Evolutionary conservation across 2,329 filamentous ascomycete genomes (phyloP), one percentile per base, ranked within the genome.

Genomic region (Metarhizium brunneum): DNA sequence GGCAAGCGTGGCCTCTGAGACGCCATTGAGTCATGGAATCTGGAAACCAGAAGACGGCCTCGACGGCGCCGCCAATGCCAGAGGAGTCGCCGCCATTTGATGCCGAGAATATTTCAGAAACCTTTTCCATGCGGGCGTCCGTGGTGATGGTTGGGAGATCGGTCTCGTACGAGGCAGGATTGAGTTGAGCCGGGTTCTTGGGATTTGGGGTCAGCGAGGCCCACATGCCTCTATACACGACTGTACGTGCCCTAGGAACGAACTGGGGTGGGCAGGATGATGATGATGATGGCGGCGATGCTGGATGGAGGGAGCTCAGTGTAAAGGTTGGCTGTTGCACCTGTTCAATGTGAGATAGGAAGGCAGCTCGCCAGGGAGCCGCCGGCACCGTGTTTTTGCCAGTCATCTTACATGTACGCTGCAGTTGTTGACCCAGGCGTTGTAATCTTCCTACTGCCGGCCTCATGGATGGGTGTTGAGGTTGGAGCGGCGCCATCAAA

Each of bases 191-290:
- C 38, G 82, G 73, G 70, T 94, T 92, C 69, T 85, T 83, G 47
- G 83, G 80, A 71, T 92, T 89, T 53, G 76, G 77, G 4, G 87
- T 85, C 1, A 95, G 76, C 55, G 80, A 78, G 0, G 84, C 85
- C 83, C 88, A 96, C 73, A 95, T 85, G 62, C 91, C 90, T 58
- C 92, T 87, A 73, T 84, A 92, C 65, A 96, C 84, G 71, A 92
- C 94, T 64, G 84, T 91, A 54, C 91, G 83, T 8, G 83, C 86
- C 54, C 89, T 81, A 1, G 84, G 79, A 5, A 65, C 56, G 59
- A 68, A 69, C 0, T 78, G 74, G 2, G 76, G 61, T 58, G 72
- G 71, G 25, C 25, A 25, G 25, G 25, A 25, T 68, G 5, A 77
- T 58, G 63, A 71, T 71, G 8, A 71, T 62, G 48, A 68, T 20